These are phyloP conservation scores for Dothistroma pini DNA, from an alignment of 2,329 filamentous ascomycete species.

Conservation along the genomic window DNA sequence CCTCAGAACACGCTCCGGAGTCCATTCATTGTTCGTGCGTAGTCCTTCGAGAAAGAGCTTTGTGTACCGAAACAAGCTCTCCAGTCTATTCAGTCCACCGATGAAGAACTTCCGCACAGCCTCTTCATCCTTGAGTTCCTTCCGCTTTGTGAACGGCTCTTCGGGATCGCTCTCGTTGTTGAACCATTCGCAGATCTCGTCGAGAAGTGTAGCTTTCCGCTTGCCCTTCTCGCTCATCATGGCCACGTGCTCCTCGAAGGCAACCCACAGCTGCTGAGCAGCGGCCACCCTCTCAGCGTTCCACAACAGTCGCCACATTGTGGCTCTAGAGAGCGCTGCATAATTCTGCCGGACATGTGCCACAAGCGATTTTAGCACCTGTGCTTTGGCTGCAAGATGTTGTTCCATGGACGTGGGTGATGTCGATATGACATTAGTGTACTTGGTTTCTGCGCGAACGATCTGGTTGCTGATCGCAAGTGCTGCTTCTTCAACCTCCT, in stretches of 20 bases:
- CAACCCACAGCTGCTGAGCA: slow-evolving; percentile 73
- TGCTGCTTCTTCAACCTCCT: slow-evolving; percentile 73
- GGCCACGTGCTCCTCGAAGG: slow-evolving; percentile 66
- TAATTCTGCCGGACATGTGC: slow-evolving; percentile 65
- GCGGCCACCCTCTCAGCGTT: slow-evolving; percentile 88
- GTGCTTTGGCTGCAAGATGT: slow-evolving; percentile 69
- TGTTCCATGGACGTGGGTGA: slow-evolving; percentile 70
- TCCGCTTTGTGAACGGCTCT: slow-evolving; percentile 65
- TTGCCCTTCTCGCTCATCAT: slow-evolving; percentile 46
- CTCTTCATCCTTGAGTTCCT: slow-evolving; percentile 68
- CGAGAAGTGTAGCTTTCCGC: slow-evolving; percentile 66
- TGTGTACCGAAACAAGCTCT: slow-evolving; percentile 24
- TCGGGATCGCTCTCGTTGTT: slow-evolving; percentile 73
- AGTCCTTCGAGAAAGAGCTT: slow-evolving; percentile 23
- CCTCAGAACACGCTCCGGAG: slow-evolving; percentile 44
- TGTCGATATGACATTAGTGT: slow-evolving; percentile 68
- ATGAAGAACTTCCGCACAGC: slow-evolving; percentile 83
- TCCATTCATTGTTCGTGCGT: slow-evolving; percentile 12
- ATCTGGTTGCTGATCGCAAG: slow-evolving; percentile 77
- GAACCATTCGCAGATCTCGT: slow-evolving; percentile 71
- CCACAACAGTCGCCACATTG: slow-evolving; percentile 78
- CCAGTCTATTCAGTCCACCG: slow-evolving; percentile 30
- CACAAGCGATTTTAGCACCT: slow-evolving; percentile 72
- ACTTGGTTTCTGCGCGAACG: slow-evolving; percentile 69
- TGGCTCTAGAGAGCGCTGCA: slow-evolving; percentile 59